phyloP scores from a whole-genome alignment of 352 stramenopile species.

The Phytopythium ostracodes region DNA sequence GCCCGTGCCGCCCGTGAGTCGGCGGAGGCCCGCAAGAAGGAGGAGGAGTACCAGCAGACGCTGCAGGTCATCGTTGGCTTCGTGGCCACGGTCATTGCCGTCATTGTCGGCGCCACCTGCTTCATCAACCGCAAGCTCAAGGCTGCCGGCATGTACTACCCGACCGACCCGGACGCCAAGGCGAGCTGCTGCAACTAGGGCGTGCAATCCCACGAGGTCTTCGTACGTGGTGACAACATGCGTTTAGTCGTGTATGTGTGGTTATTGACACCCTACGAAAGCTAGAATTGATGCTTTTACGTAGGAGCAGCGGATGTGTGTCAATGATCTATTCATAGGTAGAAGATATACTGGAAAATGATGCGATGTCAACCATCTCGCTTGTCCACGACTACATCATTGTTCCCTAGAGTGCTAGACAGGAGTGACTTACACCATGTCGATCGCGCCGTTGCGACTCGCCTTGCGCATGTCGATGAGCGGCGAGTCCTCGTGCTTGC shows the following conservation, averaged over 20 bases:
- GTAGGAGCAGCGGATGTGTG: background rate
- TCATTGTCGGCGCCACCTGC: slow-evolving; percentile 50
- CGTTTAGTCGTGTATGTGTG: background rate
- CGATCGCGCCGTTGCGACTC: slow-evolving; percentile 34
- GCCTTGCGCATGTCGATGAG: slow-evolving; percentile 36
- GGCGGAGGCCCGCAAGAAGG: slow-evolving; percentile 52
- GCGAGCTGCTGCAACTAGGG: slow-evolving; percentile 49
- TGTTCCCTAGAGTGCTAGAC: background rate
- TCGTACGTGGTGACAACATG: background rate
- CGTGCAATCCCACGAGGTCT: too few relatives aligned
- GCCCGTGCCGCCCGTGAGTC: slow-evolving; percentile 48
- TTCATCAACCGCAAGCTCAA: slow-evolving; percentile 87
- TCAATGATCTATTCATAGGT: slow-evolving; percentile 3
- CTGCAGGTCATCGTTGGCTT: slow-evolving; percentile 71
- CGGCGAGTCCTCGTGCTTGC: slow-evolving; percentile 40
- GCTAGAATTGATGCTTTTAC: too few relatives aligned
- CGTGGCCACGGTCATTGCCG: slow-evolving; percentile 54
- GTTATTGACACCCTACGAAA: background rate
- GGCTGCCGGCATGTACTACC: slow-evolving; percentile 73
- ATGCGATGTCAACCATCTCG: background rate
- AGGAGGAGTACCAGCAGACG: slow-evolving; percentile 63
- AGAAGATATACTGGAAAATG: background rate
- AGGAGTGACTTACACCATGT: slow-evolving; percentile 13
- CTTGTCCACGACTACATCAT: background rate
- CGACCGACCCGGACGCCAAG: slow-evolving; percentile 46